These are phyloP conservation scores for Aspergillus nidulans DNA, from an alignment of 495 filamentous ascomycete species.

Conservation along the genomic window DNA sequence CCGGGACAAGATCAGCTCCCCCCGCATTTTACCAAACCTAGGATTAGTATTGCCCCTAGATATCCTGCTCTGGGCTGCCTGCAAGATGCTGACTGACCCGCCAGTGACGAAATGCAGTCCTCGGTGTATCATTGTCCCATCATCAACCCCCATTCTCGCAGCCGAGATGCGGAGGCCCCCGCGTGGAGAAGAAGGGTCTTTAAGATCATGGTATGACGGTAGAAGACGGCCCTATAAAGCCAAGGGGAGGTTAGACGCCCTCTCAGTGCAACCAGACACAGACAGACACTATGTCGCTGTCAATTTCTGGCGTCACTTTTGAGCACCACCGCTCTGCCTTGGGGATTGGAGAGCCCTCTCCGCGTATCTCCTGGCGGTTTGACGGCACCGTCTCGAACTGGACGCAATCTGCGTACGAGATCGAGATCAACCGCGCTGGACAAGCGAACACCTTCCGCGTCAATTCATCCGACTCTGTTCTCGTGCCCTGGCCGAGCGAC, in stretches of 20 bases:
- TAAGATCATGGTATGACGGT: too few species aligned
- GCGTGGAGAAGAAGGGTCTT: too few species aligned
- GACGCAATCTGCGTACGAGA: slow-evolving; percentile 10
- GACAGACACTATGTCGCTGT: slow-evolving; percentile 9
- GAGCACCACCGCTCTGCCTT: slow-evolving; percentile 14
- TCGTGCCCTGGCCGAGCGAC: slow-evolving; percentile 11
- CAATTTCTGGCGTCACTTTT: slow-evolving; percentile 13
- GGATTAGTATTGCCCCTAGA: too few species aligned
- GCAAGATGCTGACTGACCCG: background rate
- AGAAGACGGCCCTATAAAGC: too few species aligned
- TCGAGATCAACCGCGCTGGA: slow-evolving; percentile 6
- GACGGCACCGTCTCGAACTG: slow-evolving; percentile 11
- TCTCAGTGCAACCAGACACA: background rate
- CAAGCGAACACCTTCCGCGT: slow-evolving; percentile 1
- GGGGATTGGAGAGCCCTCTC: slow-evolving; percentile 10
- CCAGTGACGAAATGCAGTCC: background rate
- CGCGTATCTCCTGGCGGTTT: slow-evolving; percentile 16
- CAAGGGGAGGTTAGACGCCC: too few species aligned
- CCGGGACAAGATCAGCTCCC: too few species aligned
- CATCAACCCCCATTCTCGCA: background rate
- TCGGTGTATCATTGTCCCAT: slow-evolving; percentile 5
- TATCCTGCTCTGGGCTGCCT: too few species aligned
- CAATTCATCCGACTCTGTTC: slow-evolving; percentile 15
- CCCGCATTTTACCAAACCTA: too few species aligned
- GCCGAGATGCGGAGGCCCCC: too few species aligned